A percentile compares a stretch with the other conserved stretches of the same genome.
phyloP scores from a whole-genome alignment of 495 filamentous ascomycete genomes.

The Terfezia boudieri region DNA sequence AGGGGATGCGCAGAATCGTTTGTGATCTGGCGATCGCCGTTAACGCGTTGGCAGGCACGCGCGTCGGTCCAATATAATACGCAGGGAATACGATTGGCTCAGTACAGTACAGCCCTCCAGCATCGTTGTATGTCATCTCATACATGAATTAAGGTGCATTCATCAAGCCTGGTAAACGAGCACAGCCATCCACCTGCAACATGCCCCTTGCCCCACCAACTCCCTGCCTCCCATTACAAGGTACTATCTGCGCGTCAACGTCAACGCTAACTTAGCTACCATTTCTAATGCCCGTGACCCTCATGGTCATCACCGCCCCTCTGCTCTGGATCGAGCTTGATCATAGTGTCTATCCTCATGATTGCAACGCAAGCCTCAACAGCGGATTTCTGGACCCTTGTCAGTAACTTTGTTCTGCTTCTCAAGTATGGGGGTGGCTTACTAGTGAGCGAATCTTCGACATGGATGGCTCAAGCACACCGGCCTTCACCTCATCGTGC shows the following conservation, averaged over 20 bases:
- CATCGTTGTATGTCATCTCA: no score
- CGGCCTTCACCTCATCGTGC: constrained; percentile 79
- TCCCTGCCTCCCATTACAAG: no score
- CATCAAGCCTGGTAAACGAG: no score
- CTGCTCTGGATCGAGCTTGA: constrained; percentile 89
- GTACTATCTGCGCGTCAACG: no score
- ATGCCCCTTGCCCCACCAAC: neutral
- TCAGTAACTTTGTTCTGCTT: neutral
- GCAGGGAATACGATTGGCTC: no score
- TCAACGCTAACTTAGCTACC: no score
- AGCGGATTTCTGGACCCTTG: constrained; percentile 51
- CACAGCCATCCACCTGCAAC: neutral
- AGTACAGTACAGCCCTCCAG: no score
- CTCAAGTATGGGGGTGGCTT: neutral
- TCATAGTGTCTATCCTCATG: constrained; percentile 98
- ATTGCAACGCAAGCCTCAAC: constrained; percentile 98
- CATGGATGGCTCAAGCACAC: constrained; percentile 90
- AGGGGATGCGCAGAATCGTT: no score
- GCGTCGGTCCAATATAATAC: no score
- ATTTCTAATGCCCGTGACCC: constrained; percentile 28
- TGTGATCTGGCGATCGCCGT: no score
- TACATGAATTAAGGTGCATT: no score
- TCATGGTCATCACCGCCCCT: constrained; percentile 56
- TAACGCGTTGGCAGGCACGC: no score
- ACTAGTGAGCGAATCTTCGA: constrained; percentile 87